Evolutionary conservation across 768 basidiomycete genomes (phyloP), one percentile per base, ranked within the genome.

Genomic region (Tubosaeta sp.): DNA sequence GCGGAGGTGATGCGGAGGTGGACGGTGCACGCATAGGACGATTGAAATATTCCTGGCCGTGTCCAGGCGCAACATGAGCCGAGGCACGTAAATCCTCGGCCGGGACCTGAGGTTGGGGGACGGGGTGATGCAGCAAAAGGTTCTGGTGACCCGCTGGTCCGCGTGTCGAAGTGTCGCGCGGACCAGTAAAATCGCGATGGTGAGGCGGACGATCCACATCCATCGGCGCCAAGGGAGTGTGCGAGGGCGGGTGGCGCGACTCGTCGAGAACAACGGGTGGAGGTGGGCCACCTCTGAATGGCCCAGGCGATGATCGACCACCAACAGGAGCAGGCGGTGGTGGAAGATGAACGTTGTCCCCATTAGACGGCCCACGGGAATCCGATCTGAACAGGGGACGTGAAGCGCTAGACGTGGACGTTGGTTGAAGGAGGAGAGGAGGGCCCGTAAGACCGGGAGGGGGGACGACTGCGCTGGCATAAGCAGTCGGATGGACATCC

Each of bases 401-500:
- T 5, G 61, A 46, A 9, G 19, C 34, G 1, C 48, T 17, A 1
- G 61, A 66, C 1, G 71, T 68, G 0, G 67, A 60, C 6, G 51
- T 60, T 1, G 81, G 72, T 58, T 85, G 80, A 26, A 89, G 59
- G 47, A 87, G 69, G 19, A 88, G 74, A 22, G 85, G 84, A 0
- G 85, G 86, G 0, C 88, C 88, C 8, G 74, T 74, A 13, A 90
- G 72, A 7, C 84, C 82, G 1, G 82, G 81, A 26, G 88, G 86
- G 12, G 85, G 86, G 1, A 85, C 80, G 22, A 86, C 81, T 0
- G 85, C 79, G 54, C 83, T 88, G 0, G 91, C 89, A 61, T 97
- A 97, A 5, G 92, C 92, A 4, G 92, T 95, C 1, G 95, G 95
- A 62, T 97, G 95, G 0, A 97, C 95, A 60, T 97, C 95, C 59